Base-by-base conservation (phyloP, 345 rosid genomes). In the Eucalyptus caleyi region DNA sequence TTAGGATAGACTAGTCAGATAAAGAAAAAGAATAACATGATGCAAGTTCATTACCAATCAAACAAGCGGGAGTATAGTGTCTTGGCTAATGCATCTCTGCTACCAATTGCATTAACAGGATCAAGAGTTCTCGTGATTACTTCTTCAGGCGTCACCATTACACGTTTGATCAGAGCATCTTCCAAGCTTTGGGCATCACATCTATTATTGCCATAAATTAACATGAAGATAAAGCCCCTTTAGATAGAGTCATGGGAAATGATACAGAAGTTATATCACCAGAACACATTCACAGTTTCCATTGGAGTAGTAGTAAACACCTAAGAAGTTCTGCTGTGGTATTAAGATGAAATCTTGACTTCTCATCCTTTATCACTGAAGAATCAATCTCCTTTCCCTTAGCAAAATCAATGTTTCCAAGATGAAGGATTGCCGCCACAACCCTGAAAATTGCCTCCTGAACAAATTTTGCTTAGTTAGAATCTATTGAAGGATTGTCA, bases 61-160 rank as follows among this genome's bases (percentile, higher is more conserved):
- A 97, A 96, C 89, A 97, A 93, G 90, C 97, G 97, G 91, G 97
- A 96, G 92, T 97, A 97, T 77, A 94, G 89, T 5, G 99, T 97
- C 94, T 96, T 97, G 56, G 99, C 99, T 87, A 97, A 90, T 40
- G 99, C 96, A 95, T 97, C 99, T 92, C 98, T 93, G 93, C 97
- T 97, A 77, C 90, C 94, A 67, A 94, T 65, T 82, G 99, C 99
- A 92, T 92, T 92, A 34, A 86, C 93, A 30, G 98, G 99, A 92
- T 96, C 98, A 87, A 97, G 97, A 59, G 96, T 95, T 93, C 94
- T 94, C 60, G 97, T 97, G 89, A 97, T 97, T 88, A 97, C 90
- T 95, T 97, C 99, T 89, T 97, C 99, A 37, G 99, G 99, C 67
- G 99, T 97, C 89, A 97, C 97, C 98, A 97, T 97, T 37, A 94